Evolutionary conservation across 139 green algal species (phyloP).

Genomic region (Marvania coccoides): DNA sequence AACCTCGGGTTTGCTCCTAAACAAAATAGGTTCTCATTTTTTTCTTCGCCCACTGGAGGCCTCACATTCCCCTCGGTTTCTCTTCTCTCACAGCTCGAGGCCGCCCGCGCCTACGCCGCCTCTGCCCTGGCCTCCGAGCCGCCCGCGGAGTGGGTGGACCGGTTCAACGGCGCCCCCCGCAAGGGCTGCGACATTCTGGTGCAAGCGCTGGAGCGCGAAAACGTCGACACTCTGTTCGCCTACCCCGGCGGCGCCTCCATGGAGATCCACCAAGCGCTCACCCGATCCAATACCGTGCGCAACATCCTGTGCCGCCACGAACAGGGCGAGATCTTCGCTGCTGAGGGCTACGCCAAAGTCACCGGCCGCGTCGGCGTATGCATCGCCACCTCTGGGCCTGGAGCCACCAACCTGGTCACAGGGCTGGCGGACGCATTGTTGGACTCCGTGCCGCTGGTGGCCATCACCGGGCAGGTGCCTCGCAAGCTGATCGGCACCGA

Average conservation of each 20-base stretch:
- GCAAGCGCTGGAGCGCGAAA: conserved; percentile 85
- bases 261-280: conserved; percentile 99
- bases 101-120: conserved; percentile 16
- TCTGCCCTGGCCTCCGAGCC: conserved; percentile 16
- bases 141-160: conserved; percentile 62
- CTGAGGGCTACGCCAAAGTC: conserved; percentile 97
- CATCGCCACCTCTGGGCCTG: conserved; percentile 96
- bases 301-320: conserved; percentile 99
- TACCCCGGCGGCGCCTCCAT: conserved; percentile 93
- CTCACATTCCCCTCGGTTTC: no score
- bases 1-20: neutral
- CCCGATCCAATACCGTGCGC: conserved; percentile 68
- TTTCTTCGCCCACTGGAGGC: no score
- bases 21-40: no score
- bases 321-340: conserved; percentile 98
- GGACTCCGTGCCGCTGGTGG: conserved; percentile 94
- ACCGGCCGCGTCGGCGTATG: conserved; percentile 94
- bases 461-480: conserved; percentile 96
- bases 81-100: conserved; percentile 16
- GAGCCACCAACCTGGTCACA: conserved; percentile 98
- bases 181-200: conserved; percentile 98
- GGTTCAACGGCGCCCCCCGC: conserved; percentile 70
- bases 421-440: conserved; percentile 97
- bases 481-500: conserved; percentile 83
- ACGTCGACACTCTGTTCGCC: conserved; percentile 72